These are phyloP conservation scores for Priceomyces castillae DNA, from an alignment of 805 yeast genomes.

Conservation along the genomic window DNA sequence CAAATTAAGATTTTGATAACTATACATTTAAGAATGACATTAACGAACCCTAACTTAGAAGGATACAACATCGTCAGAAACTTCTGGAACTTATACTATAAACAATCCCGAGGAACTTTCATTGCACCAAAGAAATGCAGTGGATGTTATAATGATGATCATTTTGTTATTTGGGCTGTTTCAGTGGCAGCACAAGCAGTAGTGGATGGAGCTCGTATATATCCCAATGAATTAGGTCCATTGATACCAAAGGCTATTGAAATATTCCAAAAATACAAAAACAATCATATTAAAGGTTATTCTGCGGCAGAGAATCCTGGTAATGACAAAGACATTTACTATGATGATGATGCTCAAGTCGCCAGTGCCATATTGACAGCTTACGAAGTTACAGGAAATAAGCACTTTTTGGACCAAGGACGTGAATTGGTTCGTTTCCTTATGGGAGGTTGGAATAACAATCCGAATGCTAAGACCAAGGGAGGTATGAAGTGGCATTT, in stretches of 20 bases:
- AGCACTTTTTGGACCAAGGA: constrained; percentile 51
- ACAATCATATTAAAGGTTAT: constrained; percentile 51
- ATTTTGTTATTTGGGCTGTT: constrained; percentile 66
- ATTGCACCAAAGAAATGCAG: constrained; percentile 38
- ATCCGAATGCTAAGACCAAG: constrained; percentile 37
- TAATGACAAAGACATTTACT: constrained; percentile 62
- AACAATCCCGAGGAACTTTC: constrained; percentile 33
- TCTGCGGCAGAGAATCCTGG: constrained; percentile 62
- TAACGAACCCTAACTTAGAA: constrained; percentile 38
- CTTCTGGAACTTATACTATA: constrained; percentile 44
- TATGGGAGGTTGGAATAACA: constrained; percentile 61
- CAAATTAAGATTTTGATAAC: too few species aligned
- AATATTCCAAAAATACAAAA: constrained; percentile 51
- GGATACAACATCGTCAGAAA: constrained; percentile 38
- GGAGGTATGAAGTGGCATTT: constrained; percentile 74
- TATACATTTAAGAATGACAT: too few species aligned
- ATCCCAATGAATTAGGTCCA: constrained; percentile 52
- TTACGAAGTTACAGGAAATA: constrained; percentile 62
- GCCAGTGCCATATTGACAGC: constrained; percentile 63
- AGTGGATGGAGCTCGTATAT: constrained; percentile 58
- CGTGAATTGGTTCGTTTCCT: constrained; percentile 57
- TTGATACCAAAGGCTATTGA: constrained; percentile 51
- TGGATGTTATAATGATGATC: constrained; percentile 49
- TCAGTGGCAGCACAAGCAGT: constrained; percentile 65
- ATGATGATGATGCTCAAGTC: constrained; percentile 75